Evolutionary conservation across 805 yeast species (phyloP), one percentile per base, ranked within the genome.

Genomic region (Cyberlindnera japonica): DNA sequence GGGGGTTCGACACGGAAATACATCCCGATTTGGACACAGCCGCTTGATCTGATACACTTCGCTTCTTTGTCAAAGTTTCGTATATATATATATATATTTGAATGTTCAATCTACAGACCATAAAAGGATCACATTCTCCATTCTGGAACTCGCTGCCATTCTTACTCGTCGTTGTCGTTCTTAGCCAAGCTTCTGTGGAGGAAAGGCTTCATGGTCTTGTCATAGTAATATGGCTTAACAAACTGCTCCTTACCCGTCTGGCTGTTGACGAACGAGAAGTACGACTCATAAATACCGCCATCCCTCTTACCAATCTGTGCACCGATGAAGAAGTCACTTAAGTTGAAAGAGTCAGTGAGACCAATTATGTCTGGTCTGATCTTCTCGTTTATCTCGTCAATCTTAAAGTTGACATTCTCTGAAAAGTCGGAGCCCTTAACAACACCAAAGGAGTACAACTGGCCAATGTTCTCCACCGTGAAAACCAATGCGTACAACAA

Each of bases 241-340:
- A 15, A 8, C 18, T 27, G 18, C 74, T 75, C 50, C 31, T 47
- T 39, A n/a, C 47, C 54, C n/a, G 47, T 63, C 69, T 76, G 43
- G 62, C 65, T 21, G 41, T 64, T 59, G 12, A 79, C 77, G 35
- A 76, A 75, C 55, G 79, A 77, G 48, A 82, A 82, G 65, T 87
- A 87, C 55, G 84, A 77, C 52, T 80, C 79, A 63, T 89, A 89
- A 34, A 84, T 78, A 58, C 87, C 81, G 39, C 96, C 96, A 53
- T 84, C 81, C 61, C 74, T 80, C 39, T 69, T 72, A 23, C 96
- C 96, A 45, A 89, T 76, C n/a, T 90, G 80, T 0, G 95, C 77
- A 60, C 87, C 83, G 55, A 89, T 71, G 67, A 83, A 75, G 59
- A 73, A 81, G 64, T 89, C 95, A 21, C 85, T 75, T 47, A 83